Evolutionary conservation across 371 early-diverging fungal genomes (phyloP), one percentile per base, ranked within the genome.

Genomic region (Rhizomucor pusillus): DNA sequence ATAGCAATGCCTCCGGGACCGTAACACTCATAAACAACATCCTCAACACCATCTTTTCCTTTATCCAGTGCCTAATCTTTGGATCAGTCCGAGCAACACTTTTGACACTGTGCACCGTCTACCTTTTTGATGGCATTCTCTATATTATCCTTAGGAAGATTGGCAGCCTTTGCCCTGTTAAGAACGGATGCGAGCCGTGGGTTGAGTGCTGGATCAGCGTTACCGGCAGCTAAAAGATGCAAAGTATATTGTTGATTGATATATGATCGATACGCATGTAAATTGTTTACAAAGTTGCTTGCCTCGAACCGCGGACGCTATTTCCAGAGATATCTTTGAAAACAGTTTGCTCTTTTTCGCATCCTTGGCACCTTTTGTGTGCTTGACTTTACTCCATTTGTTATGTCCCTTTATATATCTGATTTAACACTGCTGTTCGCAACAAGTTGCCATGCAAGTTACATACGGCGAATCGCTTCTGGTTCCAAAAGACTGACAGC

Each of bases 71-170:
- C 63, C 56, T 62, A 54, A 10, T 6, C 20, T 44, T 13, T 14
- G 1, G 11, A 22, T 40, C 5, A 50, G 35, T 20, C 16, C 14
- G 11, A n/a, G 22, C n/a, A n/a, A n/a, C n/a, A n/a, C n/a, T n/a
- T n/a, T n/a, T n/a, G n/a, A n/a, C n/a, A n/a, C n/a, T n/a, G n/a
- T n/a, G n/a, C 9, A 7, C 9, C 10, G 43, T 25, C 24, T 65
- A 74, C 83, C 68, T 82, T 84, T 63, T 82, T 88, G 24, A 89
- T 66, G 9, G 90, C 87, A 39, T 70, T 77, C 56, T 91, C 89
- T 40, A 89, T 66, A 55, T 74, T 91, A 51, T 83, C 83, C 54
- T 86, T 91, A 7, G 91, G 87, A 80, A 91, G 74, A 56, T 78
- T 81, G 0, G 68, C 74, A 33, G 71, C 67, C 50, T 77, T 79